Evolutionary conservation across 345 rosid species (phyloP).

Genomic region (Salix viminalis): DNA sequence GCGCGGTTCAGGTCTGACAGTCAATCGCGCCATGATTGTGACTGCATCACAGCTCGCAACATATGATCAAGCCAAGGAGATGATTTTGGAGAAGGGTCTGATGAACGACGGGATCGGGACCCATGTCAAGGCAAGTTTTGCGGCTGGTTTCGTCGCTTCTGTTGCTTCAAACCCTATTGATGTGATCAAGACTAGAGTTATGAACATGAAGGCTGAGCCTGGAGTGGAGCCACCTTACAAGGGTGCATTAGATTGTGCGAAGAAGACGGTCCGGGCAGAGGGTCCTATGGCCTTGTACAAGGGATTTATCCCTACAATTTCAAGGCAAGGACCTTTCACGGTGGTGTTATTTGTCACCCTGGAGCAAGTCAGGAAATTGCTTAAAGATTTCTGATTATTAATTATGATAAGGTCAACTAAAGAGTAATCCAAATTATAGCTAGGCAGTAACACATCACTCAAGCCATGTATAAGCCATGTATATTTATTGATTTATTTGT

Average conservation of each 20-base stretch:
- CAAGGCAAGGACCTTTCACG: constrained; percentile 24
- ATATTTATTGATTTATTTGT: neutral
- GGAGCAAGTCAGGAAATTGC: constrained; percentile 16
- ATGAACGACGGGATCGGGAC: constrained; percentile 17
- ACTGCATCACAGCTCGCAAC: constrained; percentile 18
- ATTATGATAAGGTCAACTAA: neutral
- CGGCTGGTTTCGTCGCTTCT: constrained; percentile 15
- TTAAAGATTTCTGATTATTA: neutral
- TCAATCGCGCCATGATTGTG: constrained; percentile 14
- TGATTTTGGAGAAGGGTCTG: constrained; percentile 9
- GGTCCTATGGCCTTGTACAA: constrained; percentile 14
- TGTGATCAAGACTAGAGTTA: constrained; percentile 18
- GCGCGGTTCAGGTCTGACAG: constrained; percentile 9
- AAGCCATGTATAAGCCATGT: no score
- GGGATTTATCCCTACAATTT: constrained; percentile 17
- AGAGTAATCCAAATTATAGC: no score
- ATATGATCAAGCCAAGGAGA: constrained; percentile 16
- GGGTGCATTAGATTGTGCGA: constrained; percentile 20
- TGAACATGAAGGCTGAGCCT: constrained; percentile 20
- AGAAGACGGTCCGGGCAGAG: constrained; percentile 13
- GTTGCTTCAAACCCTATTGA: constrained; percentile 21
- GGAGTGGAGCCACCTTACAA: constrained; percentile 18
- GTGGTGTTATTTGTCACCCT: constrained; percentile 19
- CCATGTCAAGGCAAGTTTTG: constrained; percentile 14
- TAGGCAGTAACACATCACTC: no score